phyloP scores from a whole-genome alignment of 345 rosid genomes.

The Aquilaria yunnanensis region DNA sequence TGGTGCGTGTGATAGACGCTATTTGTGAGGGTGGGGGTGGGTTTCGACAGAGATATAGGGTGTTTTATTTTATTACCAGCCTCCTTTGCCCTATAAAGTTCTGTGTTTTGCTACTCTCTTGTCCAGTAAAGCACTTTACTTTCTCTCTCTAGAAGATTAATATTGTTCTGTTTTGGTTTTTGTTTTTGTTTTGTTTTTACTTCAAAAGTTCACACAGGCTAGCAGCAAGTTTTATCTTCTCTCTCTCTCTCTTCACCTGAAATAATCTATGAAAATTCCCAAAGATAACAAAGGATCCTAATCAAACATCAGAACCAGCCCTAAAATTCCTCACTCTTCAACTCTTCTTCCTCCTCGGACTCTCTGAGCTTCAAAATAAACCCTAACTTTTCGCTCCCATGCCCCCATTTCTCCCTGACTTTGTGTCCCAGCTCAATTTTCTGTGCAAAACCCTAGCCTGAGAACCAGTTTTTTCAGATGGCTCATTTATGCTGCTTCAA shows the following conservation, averaged over 20 bases:
- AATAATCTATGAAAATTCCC: constrained; percentile 25
- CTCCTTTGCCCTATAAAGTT: neutral
- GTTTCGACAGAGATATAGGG: constrained; percentile 9
- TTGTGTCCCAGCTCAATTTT: constrained; percentile 18
- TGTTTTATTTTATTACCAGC: constrained; percentile 9
- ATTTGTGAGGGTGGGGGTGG: constrained; percentile 6
- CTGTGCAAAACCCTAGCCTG: constrained; percentile 26
- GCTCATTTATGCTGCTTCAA: constrained; percentile 10
- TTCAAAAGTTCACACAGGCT: constrained; percentile 24
- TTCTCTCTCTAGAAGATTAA: constrained; percentile 16
- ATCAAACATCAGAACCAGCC: constrained; percentile 21
- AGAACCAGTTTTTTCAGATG: constrained; percentile 20
- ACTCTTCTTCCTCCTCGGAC: constrained; percentile 1
- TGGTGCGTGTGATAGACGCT: constrained; percentile 7
- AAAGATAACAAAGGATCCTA: constrained; percentile 35
- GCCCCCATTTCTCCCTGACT: constrained; percentile 13
- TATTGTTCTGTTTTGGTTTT: constrained; percentile 12
- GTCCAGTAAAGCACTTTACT: constrained; percentile 14
- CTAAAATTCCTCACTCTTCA: constrained; percentile 19
- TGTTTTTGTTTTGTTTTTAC: constrained; percentile 21
- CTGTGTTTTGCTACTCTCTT: neutral
- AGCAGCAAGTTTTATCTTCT: constrained; percentile 56
- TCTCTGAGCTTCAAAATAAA: constrained; percentile 9
- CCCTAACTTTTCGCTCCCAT: constrained; percentile 23
- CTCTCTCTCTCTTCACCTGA: constrained; percentile 28